phyloP scores from a whole-genome alignment of 345 rosid species.

The Salix viminalis region DNA sequence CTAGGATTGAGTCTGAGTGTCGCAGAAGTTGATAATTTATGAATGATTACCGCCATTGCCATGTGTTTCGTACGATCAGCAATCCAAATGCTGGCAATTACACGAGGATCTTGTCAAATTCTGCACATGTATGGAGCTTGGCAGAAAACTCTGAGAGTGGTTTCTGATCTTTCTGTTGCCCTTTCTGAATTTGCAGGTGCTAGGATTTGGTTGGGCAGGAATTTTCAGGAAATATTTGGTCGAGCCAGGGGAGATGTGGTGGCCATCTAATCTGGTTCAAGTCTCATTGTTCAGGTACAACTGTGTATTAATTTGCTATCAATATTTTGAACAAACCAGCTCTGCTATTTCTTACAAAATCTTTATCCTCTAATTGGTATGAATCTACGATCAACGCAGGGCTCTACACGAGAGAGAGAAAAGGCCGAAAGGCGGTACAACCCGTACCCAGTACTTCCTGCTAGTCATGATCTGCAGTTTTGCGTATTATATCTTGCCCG shows the following conservation, averaged over 20 bases:
- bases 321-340: too few species aligned
- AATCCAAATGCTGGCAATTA: too few species aligned
- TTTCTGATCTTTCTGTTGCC: neutral
- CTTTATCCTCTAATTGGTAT: too few species aligned
- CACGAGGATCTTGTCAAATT: too few species aligned
- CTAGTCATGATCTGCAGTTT: slow-evolving; percentile 52
- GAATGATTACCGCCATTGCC: too few species aligned
- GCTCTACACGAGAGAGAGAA: slow-evolving; percentile 63
- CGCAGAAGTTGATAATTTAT: too few species aligned
- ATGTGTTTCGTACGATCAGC: too few species aligned
- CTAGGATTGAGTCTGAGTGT: too few species aligned
- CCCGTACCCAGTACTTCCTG: slow-evolving; percentile 62
- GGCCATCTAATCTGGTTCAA: slow-evolving; percentile 72
- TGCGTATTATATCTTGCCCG: slow-evolving; percentile 60
- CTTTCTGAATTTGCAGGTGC: slow-evolving; percentile 32
- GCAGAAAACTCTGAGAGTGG: too few species aligned
- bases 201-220: slow-evolving; percentile 87
- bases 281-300: slow-evolving; percentile 70
- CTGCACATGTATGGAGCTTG: too few species aligned
- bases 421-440: slow-evolving; percentile 43
- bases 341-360: too few species aligned
- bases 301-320: too few species aligned
- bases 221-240: slow-evolving; percentile 63
- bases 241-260: slow-evolving; percentile 93
- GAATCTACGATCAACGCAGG: slow-evolving; percentile 26